Evolutionary conservation across 2,329 filamentous ascomycete species (phyloP), one percentile per base, ranked within the genome.

Genomic region (Aulographum hederae): DNA sequence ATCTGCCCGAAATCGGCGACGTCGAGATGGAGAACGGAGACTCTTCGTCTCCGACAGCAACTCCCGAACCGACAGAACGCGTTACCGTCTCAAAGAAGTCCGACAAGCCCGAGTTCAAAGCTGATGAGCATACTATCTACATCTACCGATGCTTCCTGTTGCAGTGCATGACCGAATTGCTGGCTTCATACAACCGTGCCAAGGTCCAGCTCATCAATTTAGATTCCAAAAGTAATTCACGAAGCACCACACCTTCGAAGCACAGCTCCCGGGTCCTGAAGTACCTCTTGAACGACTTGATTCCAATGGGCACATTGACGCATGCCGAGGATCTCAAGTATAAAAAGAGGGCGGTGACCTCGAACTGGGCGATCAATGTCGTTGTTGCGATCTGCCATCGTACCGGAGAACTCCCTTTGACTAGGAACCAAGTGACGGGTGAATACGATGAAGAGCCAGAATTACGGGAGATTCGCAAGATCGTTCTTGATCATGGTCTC

Each of bases 131-230:
- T 50, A 82, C 85, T 0, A 94, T 93, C 37, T 98, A 92, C 56
- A 76, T 95, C 32, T 98, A 95, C 48, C 73, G 89, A 30, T 94
- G 86, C 57, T 94, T 95, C 59, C 60, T 99, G 32, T 67, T 99
- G 19, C 84, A 89, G 48, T 93, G 85, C 46, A 61, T 99, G 25
- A 76, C 82, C 0, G 89, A 99, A 53, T 68, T 98, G 11, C 63
- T 98, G 11, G 74, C 79, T 35, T 91, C 78, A 46, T 98, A 95
- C 57, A 93, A 84, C 43, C 74, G 84, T 33, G 81, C 84, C 6
- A 99, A 99, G 63, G 72, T 98, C 27, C 91, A 98, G 50, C 95
- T 99, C 50, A 94, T 99, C 60, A 95, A 94, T 52, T 98, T 94
- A 58, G 95, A 91, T 41, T 76, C 86, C 37, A 93, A 85, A 47